A percentile compares a stretch with the other conserved stretches of the same genome.
Evolutionary conservation across 176 grass and related monocot species (phyloP).

Genomic region (Poa pratensis): DNA sequence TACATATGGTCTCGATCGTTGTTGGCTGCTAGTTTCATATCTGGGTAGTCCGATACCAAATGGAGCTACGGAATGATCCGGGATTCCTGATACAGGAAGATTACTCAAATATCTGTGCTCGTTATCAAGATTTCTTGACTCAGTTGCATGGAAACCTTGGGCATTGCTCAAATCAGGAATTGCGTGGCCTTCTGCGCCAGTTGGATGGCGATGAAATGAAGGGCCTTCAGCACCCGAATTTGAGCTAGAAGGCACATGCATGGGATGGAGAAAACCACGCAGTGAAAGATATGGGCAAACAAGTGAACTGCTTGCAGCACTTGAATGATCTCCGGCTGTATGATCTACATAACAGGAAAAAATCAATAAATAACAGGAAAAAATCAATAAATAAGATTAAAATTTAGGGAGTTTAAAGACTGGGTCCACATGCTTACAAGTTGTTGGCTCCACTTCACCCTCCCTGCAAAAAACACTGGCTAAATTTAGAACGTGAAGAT

Average conservation of each 20-base stretch:
- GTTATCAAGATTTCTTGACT: slow-evolving; percentile 69
- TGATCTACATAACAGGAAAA: slow-evolving; percentile 61
- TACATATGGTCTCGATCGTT: slow-evolving; percentile 69
- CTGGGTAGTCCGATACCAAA: slow-evolving; percentile 67
- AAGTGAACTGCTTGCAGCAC: slow-evolving; percentile 69
- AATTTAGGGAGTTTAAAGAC: slow-evolving; percentile 28
- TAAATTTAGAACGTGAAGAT: slow-evolving; percentile 41
- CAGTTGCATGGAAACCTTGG: slow-evolving; percentile 59
- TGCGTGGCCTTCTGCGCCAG: slow-evolving; percentile 58
- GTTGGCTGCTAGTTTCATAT: slow-evolving; percentile 68
- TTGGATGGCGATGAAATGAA: slow-evolving; percentile 69
- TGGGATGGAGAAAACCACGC: slow-evolving; percentile 68
- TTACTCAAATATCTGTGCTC: slow-evolving; percentile 66
- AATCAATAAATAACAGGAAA: slow-evolving; percentile 38
- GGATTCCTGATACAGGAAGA: slow-evolving; percentile 66
- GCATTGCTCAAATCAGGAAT: slow-evolving; percentile 55
- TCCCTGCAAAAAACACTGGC: slow-evolving; percentile 51
- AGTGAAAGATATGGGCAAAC: slow-evolving; percentile 72
- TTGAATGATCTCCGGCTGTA: slow-evolving; percentile 64
- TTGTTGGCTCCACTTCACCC: slow-evolving; percentile 56
- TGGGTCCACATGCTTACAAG: slow-evolving; percentile 61
- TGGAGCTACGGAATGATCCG: slow-evolving; percentile 61
- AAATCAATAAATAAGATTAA: slow-evolving; percentile 36
- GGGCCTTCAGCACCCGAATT: slow-evolving; percentile 55
- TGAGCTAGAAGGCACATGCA: slow-evolving; percentile 66